These are phyloP conservation scores for Arthrobotrys iridis DNA, from an alignment of 2,329 filamentous ascomycete genomes.

Conservation along the genomic window DNA sequence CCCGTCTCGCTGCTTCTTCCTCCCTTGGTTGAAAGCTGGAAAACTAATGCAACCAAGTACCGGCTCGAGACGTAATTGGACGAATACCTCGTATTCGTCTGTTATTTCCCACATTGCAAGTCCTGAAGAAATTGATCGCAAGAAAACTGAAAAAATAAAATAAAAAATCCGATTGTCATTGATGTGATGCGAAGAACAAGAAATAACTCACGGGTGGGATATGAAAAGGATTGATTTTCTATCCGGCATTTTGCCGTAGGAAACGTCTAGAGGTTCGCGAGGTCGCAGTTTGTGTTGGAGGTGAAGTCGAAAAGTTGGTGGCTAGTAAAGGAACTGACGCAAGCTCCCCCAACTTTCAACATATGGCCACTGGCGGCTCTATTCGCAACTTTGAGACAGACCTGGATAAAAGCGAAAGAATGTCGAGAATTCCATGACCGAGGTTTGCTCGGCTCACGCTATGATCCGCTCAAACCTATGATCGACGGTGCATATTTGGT, in stretches of 20 bases:
- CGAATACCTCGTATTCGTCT: conserved; percentile 53
- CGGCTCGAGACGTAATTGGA: conserved; percentile 51
- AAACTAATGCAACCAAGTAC: conserved; percentile 50
- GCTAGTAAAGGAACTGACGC: conserved; percentile 31
- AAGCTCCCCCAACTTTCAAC: conserved; percentile 19
- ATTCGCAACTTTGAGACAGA: background rate
- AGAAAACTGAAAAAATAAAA: conserved; percentile 14
- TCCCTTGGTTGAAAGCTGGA: conserved; percentile 48
- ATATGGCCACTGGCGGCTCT: background rate
- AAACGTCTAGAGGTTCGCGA: background rate
- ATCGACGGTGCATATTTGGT: conserved; percentile 53
- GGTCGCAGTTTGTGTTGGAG: conserved; percentile 16
- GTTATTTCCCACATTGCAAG: conserved; percentile 47
- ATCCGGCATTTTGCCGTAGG: conserved; percentile 46
- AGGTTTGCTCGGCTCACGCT: conserved; percentile 24
- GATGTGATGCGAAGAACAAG: conserved; percentile 36
- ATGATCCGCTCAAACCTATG: conserved; percentile 42
- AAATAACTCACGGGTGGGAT: conserved; percentile 41
- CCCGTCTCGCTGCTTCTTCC: conserved; percentile 48
- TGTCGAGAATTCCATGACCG: conserved; percentile 8
- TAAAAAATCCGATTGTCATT: conserved; percentile 9
- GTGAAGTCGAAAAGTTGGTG: conserved; percentile 39
- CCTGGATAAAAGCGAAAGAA: conserved; percentile 41
- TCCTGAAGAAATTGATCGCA: conserved; percentile 37
- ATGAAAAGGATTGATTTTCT: conserved; percentile 38